These are phyloP conservation scores for Cytauxzoon felis DNA, from an alignment of 169 alveolate genomes.

Conservation along the genomic window DNA sequence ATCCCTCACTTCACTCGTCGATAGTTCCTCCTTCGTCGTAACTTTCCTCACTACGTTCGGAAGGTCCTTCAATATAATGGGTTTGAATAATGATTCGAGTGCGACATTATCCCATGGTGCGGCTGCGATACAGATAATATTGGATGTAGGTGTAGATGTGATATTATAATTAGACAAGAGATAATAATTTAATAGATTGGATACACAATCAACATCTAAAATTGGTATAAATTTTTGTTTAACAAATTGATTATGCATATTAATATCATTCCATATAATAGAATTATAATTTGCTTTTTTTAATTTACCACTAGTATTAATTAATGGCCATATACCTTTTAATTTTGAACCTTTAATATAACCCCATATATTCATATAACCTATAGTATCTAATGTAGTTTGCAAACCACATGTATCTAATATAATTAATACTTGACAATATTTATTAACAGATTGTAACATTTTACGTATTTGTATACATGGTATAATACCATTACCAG, in stretches of 20 bases:
- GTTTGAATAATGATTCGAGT: slow-evolving; percentile 76
- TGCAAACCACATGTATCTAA: slow-evolving; percentile 86
- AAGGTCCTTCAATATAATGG: slow-evolving; percentile 50
- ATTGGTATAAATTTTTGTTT: slow-evolving; percentile 80
- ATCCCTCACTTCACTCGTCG: too few species aligned
- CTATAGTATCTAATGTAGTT: slow-evolving; percentile 85
- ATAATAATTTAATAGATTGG: slow-evolving; percentile 74
- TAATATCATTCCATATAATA: slow-evolving; percentile 69
- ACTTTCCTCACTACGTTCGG: too few species aligned
- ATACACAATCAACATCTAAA: slow-evolving; percentile 78
- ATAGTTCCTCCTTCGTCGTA: too few species aligned
- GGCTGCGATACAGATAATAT: slow-evolving; percentile 71
- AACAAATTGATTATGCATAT: slow-evolving; percentile 79
- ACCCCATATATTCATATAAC: slow-evolving; percentile 65
- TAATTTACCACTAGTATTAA: slow-evolving; percentile 84
- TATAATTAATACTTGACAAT: slow-evolving; percentile 75
- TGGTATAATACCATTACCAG: slow-evolving; percentile 71
- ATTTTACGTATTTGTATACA: slow-evolving; percentile 76
- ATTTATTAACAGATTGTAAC: slow-evolving; percentile 61
- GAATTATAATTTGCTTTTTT: slow-evolving; percentile 75
- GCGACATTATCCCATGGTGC: slow-evolving; percentile 80
- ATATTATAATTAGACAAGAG: slow-evolving; percentile 62
- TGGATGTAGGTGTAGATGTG: slow-evolving; percentile 61
- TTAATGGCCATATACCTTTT: slow-evolving; percentile 86
- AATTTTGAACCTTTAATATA: slow-evolving; percentile 85